Evolutionary conservation across 345 rosid genomes (phyloP).

Genomic region (Populus tremula): DNA sequence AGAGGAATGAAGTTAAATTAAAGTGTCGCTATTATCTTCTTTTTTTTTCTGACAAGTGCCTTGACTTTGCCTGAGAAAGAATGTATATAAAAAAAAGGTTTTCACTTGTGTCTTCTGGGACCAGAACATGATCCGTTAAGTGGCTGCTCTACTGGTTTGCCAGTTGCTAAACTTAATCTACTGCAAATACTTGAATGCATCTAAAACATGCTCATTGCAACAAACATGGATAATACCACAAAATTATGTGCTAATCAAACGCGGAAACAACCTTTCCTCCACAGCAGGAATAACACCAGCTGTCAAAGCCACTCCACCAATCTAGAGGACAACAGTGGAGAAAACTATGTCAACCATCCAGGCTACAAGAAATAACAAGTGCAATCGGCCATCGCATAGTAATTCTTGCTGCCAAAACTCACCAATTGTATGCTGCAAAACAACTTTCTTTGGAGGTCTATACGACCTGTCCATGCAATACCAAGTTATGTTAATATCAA

Average conservation of each 20-base stretch:
- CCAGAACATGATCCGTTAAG: not conserved
- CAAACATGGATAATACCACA: not conserved
- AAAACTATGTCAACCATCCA: constrained; percentile 23
- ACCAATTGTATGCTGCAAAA: constrained; percentile 89
- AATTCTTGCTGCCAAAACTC: constrained; percentile 23
- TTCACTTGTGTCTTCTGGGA: not conserved
- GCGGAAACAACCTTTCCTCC: constrained; percentile 74
- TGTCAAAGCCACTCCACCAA: constrained; percentile 92
- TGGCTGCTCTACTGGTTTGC: not conserved
- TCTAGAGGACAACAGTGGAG: constrained; percentile 48
- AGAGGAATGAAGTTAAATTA: not conserved
- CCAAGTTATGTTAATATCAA: constrained; percentile 11
- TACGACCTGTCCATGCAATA: constrained; percentile 57
- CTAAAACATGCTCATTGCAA: not conserved
- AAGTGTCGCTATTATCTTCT: not conserved
- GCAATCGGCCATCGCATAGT: constrained; percentile 4
- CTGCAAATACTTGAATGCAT: not conserved
- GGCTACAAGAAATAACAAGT: not conserved
- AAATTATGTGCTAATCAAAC: not conserved
- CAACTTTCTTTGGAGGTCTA: constrained; percentile 83
- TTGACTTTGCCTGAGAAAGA: not conserved
- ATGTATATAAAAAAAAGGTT: not conserved
- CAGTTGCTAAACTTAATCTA: not conserved
- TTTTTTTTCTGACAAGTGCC: not conserved
- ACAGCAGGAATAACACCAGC: constrained; percentile 63